A percentile compares a stretch with the other conserved stretches of the same genome.
Evolutionary conservation across 805 yeast genomes (phyloP).

Genomic region (Candida maltosa): DNA sequence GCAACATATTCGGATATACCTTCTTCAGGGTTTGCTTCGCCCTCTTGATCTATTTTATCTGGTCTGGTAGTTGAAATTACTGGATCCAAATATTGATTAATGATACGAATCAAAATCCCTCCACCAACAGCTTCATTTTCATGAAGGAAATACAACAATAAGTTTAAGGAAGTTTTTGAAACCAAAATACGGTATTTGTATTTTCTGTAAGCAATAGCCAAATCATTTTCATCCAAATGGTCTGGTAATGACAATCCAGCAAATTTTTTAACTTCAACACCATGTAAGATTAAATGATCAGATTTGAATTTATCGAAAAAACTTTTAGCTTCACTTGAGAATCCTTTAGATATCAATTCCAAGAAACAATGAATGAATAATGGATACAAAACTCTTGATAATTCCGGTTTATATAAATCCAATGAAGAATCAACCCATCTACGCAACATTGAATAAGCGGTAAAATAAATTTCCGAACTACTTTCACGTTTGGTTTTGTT

Average conservation of each 20-base stretch:
- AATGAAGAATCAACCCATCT: slow-evolving; percentile 90
- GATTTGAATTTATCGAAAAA: slow-evolving; percentile 72
- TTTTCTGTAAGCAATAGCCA: slow-evolving; percentile 70
- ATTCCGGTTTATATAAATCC: slow-evolving; percentile 87
- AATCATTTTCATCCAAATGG: slow-evolving; percentile 77
- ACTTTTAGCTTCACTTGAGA: slow-evolving; percentile 57
- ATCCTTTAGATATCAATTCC: slow-evolving; percentile 68
- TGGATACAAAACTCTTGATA: slow-evolving; percentile 82
- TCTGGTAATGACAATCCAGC: slow-evolving; percentile 74
- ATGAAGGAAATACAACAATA: slow-evolving; percentile 80
- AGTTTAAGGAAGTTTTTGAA: slow-evolving; percentile 80
- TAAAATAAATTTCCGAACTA: slow-evolving; percentile 69
- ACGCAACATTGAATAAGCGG: slow-evolving; percentile 76
- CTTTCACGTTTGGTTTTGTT: slow-evolving; percentile 43
- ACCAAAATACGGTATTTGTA: slow-evolving; percentile 74
- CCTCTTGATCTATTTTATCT: slow-evolving; percentile 38
- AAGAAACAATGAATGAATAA: slow-evolving; percentile 87
- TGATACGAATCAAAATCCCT: slow-evolving; percentile 74
- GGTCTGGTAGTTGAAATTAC: slow-evolving; percentile 40
- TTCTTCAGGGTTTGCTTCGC: slow-evolving; percentile 49
- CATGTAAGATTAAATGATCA: slow-evolving; percentile 76
- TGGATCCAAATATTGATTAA: slow-evolving; percentile 77
- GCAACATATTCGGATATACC: slow-evolving; percentile 48
- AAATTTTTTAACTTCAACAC: slow-evolving; percentile 68
- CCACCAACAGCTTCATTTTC: slow-evolving; percentile 94